phyloP scores from a whole-genome alignment of 2,329 filamentous ascomycete genomes.

The Neonectria magnoliae region DNA sequence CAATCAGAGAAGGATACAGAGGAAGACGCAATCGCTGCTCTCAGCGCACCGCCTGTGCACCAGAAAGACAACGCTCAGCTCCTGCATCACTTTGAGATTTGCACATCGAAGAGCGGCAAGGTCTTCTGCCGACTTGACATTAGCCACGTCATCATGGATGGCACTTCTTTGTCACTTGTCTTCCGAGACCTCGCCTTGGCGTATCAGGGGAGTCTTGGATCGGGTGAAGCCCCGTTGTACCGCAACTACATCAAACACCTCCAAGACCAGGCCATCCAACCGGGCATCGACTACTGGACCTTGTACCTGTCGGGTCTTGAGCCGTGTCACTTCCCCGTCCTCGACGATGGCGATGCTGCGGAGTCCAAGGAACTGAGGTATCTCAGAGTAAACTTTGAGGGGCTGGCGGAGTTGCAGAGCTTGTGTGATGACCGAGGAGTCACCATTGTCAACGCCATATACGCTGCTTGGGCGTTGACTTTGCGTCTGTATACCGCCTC shows the following conservation, averaged over 20 bases:
- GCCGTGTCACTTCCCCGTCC: constrained; percentile 33
- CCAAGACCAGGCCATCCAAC: not conserved
- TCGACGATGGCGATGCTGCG: constrained; percentile 21
- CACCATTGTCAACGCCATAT: constrained; percentile 33
- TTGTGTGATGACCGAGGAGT: constrained; percentile 25
- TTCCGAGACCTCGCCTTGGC: constrained; percentile 33
- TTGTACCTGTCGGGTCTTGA: constrained; percentile 27
- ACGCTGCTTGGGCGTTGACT: constrained; percentile 35
- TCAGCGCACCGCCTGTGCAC: constrained; percentile 15
- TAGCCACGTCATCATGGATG: constrained; percentile 37
- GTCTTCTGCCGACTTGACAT: constrained; percentile 38
- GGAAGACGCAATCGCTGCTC: constrained; percentile 13
- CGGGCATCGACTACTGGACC: constrained; percentile 20
- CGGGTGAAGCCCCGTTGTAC: constrained; percentile 29
- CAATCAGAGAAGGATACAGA: constrained; percentile 26
- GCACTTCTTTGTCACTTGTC: constrained; percentile 33
- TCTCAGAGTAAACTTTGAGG: constrained; percentile 32
- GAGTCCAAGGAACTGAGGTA: constrained; percentile 29
- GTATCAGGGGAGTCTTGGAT: constrained; percentile 8
- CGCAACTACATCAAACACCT: constrained; percentile 7
- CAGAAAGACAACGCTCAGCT: constrained; percentile 16
- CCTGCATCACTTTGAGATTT: constrained; percentile 31
- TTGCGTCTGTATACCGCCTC: constrained; percentile 52
- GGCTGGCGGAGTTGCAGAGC: constrained; percentile 16
- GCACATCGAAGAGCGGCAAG: constrained; percentile 32